phyloP scores from a whole-genome alignment of 2,329 filamentous ascomycete species.

The Exophiala lecanii-corni region DNA sequence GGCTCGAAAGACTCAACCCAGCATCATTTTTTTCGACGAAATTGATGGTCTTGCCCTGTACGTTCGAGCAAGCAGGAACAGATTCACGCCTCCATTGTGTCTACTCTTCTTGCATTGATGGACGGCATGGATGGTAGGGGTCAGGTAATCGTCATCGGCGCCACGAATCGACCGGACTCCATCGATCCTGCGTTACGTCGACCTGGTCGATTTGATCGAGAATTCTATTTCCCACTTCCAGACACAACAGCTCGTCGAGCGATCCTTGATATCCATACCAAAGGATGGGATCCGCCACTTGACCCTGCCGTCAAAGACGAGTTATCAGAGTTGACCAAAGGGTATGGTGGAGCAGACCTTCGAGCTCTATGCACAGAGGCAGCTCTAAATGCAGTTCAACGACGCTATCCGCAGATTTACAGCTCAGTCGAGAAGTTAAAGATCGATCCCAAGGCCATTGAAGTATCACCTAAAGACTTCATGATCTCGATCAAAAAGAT shows the following conservation, averaged over 20 bases:
- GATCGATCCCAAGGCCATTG: constrained; percentile 79
- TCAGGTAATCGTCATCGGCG: constrained; percentile 96
- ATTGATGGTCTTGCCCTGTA: constrained; percentile 96
- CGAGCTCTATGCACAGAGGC: constrained; percentile 94
- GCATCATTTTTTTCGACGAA: constrained; percentile 87
- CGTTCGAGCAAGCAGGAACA: constrained; percentile 98
- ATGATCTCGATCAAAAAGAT: constrained; percentile 97
- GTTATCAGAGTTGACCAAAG: constrained; percentile 81
- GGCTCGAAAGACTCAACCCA: constrained; percentile 89
- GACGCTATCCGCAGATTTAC: constrained; percentile 96
- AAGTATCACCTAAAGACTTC: constrained; percentile 87
- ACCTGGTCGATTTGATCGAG: constrained; percentile 90
- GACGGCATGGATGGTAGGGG: constrained; percentile 98
- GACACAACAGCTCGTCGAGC: constrained; percentile 72
- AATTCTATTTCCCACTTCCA: constrained; percentile 96
- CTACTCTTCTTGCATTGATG: constrained; percentile 89
- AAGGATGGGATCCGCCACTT: constrained; percentile 78
- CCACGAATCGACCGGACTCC: constrained; percentile 95
- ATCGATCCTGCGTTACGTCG: constrained; percentile 93
- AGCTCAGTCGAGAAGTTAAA: constrained; percentile 81
- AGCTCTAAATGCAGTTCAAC: constrained; percentile 88
- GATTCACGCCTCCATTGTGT: constrained; percentile 96
- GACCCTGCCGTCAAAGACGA: constrained; percentile 73
- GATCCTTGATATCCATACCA: constrained; percentile 93
- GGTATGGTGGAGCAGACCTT: constrained; percentile 92